These are phyloP conservation scores for Thermothielavioides terrestris DNA, from an alignment of 495 filamentous ascomycete genomes.

Conservation along the genomic window DNA sequence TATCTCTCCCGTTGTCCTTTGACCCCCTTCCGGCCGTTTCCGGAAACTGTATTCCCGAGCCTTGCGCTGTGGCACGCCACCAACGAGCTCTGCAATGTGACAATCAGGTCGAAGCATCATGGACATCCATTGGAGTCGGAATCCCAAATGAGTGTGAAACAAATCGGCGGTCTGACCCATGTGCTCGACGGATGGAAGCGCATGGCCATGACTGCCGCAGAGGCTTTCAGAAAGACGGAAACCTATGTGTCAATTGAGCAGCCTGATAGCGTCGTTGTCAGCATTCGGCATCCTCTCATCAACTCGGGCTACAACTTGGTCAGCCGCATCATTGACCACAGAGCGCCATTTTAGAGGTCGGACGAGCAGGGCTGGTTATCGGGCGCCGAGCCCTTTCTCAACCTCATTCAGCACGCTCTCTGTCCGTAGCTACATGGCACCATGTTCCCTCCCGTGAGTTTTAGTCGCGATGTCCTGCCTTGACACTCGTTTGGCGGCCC, in stretches of 20 bases:
- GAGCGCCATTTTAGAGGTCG: constrained; percentile 3
- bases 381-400: constrained; percentile 13
- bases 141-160: constrained; percentile 3
- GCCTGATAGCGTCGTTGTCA: constrained; percentile 20
- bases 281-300: constrained; percentile 22
- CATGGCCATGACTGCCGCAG: constrained; percentile 18
- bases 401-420: constrained; percentile 9
- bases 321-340: constrained; percentile 14
- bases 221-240: constrained; percentile 18
- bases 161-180: constrained; percentile 8
- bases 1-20: no score
- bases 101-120: constrained; percentile 17
- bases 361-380: neutral
- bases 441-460: constrained; percentile 13
- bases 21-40: constrained; percentile 14
- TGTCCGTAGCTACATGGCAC: constrained; percentile 14
- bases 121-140: constrained; percentile 19
- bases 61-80: constrained; percentile 17
- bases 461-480: constrained; percentile 16
- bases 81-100: constrained; percentile 7
- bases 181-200: constrained; percentile 15
- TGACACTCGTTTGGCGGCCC: constrained; percentile 18
- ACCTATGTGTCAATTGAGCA: constrained; percentile 6
- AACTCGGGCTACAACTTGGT: constrained; percentile 13
- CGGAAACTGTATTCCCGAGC: constrained; percentile 16